Evolutionary conservation across 345 rosid genomes (phyloP), one percentile per base, ranked within the genome.

Genomic region (Camelina laxa): DNA sequence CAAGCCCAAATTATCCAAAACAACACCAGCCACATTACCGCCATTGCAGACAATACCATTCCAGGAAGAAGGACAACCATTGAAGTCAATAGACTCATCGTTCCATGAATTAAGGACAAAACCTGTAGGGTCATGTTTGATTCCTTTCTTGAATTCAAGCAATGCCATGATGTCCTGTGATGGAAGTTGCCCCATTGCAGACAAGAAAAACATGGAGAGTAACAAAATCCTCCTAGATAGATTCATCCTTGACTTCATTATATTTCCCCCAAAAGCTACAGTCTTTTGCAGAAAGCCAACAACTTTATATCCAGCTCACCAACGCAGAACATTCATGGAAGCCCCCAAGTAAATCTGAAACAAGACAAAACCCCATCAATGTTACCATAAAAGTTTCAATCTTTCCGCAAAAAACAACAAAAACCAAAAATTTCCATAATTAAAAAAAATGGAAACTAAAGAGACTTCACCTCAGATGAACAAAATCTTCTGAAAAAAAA

Each of bases 1-100:
- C 20, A 95, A 84, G 49, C 87, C 87, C 70, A 95, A 76, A 77
- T 89, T 90, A 64, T 90, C 90, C 21, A 95, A 90, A 71, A 92
- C 86, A 75, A 95, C 87, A 50, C 84, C 97, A 64, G 99, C 99
- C 41, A 95, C 92, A 81, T 89, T 90, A 33, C 87, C 97, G 12
- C 89, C 93, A 71, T 90, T 95, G 73, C 99, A 95, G 38, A 95
- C 86, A 9, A 95, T 83, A 11, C 99, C 99, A 79, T 95, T 92
- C 99, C 99, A 95, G 0, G 97, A 87, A 69, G 99, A 81, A 77
- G 99, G 99, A 58, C 99, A 95, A 17, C 99, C 99, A 75, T 92
- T 80, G 67, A 95, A 95, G 73, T 92, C 96, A 17, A 92, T 92
- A 22, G 99, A 90, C 80, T 92, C 99, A 41, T 95, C 97, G 58